Percentiles rank a stretch among this genome's conserved stretches.
These are phyloP conservation scores for Dryas integrifolia DNA, from an alignment of 331 rosid genomes.

Conservation along the genomic window DNA sequence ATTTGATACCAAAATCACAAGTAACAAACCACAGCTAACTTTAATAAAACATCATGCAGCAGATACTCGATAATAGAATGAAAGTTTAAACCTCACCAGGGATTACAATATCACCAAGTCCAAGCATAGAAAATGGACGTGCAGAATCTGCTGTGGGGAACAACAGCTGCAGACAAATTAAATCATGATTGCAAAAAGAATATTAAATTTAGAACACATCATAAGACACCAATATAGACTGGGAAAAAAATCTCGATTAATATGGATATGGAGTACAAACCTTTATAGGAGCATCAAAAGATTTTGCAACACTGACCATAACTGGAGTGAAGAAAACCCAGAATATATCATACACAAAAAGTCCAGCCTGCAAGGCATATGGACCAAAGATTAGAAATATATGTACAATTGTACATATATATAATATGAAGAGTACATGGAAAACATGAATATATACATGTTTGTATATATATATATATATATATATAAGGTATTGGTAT, in stretches of 20 bases:
- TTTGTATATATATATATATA: background rate
- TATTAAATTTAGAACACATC: background rate
- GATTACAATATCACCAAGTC: slow-evolving; percentile 98
- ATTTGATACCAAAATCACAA: background rate
- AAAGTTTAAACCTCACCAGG: slow-evolving; percentile 64
- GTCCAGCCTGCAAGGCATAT: slow-evolving; percentile 70
- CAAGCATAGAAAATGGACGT: slow-evolving; percentile 98
- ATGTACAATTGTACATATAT: background rate
- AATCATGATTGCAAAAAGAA: background rate
- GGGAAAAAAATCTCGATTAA: slow-evolving; percentile 11
- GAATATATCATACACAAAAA: slow-evolving; percentile 94
- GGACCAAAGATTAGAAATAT: slow-evolving; percentile 13
- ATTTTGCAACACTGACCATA: slow-evolving; percentile 99
- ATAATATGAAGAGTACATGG: background rate
- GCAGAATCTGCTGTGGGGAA: slow-evolving; percentile 87
- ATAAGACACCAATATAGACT: background rate
- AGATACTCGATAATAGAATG: background rate
- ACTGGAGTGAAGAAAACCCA: slow-evolving; percentile 99
- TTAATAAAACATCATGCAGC: background rate
- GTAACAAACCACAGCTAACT: background rate
- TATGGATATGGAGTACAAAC: slow-evolving; percentile 40
- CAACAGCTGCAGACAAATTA: slow-evolving; percentile 59
- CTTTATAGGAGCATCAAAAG: slow-evolving; percentile 99
- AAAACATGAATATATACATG: background rate
- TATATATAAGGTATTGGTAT: background rate